phyloP scores from a whole-genome alignment of 352 stramenopile species.

The Phytophthora parvispora region DNA sequence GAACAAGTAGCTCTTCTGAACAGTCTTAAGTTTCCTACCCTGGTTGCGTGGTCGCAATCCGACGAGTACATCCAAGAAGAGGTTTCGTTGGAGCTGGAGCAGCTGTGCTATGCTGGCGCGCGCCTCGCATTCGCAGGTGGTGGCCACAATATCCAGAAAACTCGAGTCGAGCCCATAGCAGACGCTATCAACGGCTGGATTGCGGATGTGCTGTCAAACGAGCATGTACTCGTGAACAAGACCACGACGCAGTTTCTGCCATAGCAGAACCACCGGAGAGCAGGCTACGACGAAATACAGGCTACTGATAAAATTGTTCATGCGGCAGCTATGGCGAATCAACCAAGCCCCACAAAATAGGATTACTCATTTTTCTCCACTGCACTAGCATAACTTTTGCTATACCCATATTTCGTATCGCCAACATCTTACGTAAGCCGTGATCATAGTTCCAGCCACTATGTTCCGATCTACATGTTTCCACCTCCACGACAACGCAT shows the following conservation, averaged over 20 bases:
- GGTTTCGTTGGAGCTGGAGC: conserved; percentile 41
- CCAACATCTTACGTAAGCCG: no score
- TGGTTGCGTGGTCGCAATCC: conserved; percentile 51
- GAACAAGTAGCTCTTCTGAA: conserved; percentile 31
- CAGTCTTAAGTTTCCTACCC: conserved; percentile 28
- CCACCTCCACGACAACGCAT: conserved; percentile 2
- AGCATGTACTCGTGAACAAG: not conserved
- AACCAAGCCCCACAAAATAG: not conserved
- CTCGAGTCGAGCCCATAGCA: conserved; percentile 37
- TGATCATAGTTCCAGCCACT: no score
- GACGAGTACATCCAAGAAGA: conserved; percentile 57
- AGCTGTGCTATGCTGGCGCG: conserved; percentile 26
- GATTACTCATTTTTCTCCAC: not conserved
- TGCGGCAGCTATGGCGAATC: not conserved
- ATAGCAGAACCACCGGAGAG: not conserved
- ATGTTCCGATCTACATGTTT: not conserved
- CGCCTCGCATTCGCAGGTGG: conserved; percentile 46
- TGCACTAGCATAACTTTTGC: no score
- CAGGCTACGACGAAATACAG: no score
- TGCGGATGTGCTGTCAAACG: not conserved
- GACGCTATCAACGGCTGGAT: conserved; percentile 34
- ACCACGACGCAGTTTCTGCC: conserved; percentile 8
- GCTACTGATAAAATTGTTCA: no score
- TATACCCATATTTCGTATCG: no score
- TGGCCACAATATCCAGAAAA: conserved; percentile 72